phyloP scores from a whole-genome alignment of 768 basidiomycete genomes.

The Lyophyllum atratum region DNA sequence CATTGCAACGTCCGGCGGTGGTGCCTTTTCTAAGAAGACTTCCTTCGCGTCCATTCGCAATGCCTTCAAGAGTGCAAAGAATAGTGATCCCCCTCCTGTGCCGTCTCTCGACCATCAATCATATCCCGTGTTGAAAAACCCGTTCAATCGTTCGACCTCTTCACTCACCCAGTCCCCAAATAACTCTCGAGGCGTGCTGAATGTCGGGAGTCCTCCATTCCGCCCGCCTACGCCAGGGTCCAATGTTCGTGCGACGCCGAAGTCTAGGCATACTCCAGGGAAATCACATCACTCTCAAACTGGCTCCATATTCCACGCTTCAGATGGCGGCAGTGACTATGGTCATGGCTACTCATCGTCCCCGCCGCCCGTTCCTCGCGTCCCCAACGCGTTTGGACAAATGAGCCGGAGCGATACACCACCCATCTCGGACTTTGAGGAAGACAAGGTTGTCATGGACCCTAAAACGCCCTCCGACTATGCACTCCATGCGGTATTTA shows the following conservation, averaged over 20 bases:
- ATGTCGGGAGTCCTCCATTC: slow-evolving; percentile 52
- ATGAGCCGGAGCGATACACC: slow-evolving; percentile 53
- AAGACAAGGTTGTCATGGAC: slow-evolving; percentile 68
- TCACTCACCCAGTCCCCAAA: slow-evolving; percentile 59
- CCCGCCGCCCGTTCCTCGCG: slow-evolving; percentile 78
- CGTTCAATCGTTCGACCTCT: slow-evolving; percentile 81
- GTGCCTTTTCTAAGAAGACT: slow-evolving; percentile 73
- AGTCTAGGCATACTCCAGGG: slow-evolving; percentile 56
- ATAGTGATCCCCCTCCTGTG: slow-evolving; percentile 71
- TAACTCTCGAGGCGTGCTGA: slow-evolving; percentile 36
- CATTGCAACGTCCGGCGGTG: slow-evolving; percentile 53
- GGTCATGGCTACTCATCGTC: slow-evolving; percentile 57
- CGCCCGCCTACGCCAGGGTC: slow-evolving; percentile 66
- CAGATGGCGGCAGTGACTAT: slow-evolving; percentile 73
- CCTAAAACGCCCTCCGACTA: slow-evolving; percentile 87
- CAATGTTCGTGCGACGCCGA: slow-evolving; percentile 37
- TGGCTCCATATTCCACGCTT: slow-evolving; percentile 70
- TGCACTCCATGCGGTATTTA: slow-evolving; percentile 86
- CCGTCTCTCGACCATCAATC: slow-evolving; percentile 68
- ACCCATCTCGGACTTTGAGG: slow-evolving; percentile 53
- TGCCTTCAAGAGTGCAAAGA: slow-evolving; percentile 77
- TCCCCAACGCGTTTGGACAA: slow-evolving; percentile 62
- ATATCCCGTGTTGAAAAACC: slow-evolving; percentile 76
- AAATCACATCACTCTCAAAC: slow-evolving; percentile 80
- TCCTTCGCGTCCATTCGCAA: slow-evolving; percentile 88